Base-by-base conservation (phyloP, 805 yeast genomes). In the Lachancea meyersii region DNA sequence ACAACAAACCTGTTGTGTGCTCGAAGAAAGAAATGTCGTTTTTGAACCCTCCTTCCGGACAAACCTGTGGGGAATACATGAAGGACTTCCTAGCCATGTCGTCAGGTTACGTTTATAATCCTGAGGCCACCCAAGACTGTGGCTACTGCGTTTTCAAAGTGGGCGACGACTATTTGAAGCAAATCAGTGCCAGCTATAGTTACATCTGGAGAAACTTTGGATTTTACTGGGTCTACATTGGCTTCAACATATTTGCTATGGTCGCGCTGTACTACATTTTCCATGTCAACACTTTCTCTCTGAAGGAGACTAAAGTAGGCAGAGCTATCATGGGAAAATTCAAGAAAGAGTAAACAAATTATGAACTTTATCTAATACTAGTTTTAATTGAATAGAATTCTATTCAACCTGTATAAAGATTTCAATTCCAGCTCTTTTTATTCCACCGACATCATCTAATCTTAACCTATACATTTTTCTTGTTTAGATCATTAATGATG, bases 201-300 rank as follows among this genome's bases (percentile, higher is more conserved):
- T 54, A 74, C 45, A 64, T 78, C 31, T 82, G 86, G 86, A 73
- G 86, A 64, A 77, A 81, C 49, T 64, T 80, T 47, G 86, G 87
- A 19, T 68, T 80, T 52, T 69, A 70, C 53, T 74, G 77, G 70
- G 79, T 68, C 33, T 81, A 72, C 64, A 70, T 77, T 41, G 46
- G 65, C 30, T 77, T 80, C 69, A 79, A 80, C 50, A 44, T 72
- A 26, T 48, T 51, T 43, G 73, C 69, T 9, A 68, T 72, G 71
- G 58, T 66, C 35, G 52, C 57, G 11, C 46, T 64, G 30, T 57
- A 57, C 46, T 57, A 57, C 46, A n/a, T 55, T 11, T 49, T 55
- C 50, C 57, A 53, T 27, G 61, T 57, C 18, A 53, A 51, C 38
- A 35, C 42, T 10, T 44, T 50, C 38, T 43, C 52, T 19, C 1